phyloP scores from a whole-genome alignment of 768 basidiomycete genomes.

The Chalciporus sphaerocephalus region DNA sequence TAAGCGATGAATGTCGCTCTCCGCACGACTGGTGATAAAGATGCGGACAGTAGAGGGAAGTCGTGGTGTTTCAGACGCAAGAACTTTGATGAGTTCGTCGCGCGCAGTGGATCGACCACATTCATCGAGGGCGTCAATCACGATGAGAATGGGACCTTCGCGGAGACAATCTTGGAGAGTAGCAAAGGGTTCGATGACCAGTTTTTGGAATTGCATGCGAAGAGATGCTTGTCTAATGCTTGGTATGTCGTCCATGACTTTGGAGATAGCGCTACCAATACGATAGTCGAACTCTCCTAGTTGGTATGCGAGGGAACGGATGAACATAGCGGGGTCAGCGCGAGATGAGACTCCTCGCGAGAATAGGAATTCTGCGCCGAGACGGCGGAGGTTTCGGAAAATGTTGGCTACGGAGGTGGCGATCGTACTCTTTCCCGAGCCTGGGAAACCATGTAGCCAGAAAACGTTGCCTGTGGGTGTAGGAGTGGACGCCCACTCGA shows the following conservation, averaged over 20 bases:
- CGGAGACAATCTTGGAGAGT: constrained; percentile 11
- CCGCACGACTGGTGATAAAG: constrained; percentile 33
- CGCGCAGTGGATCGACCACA: constrained; percentile 24
- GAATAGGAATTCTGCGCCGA: constrained; percentile 36
- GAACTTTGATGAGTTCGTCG: constrained; percentile 26
- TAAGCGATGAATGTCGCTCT: constrained; percentile 23
- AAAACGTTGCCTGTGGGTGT: constrained; percentile 19
- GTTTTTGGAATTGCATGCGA: constrained; percentile 31
- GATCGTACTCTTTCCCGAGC: constrained; percentile 36
- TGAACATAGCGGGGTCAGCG: constrained; percentile 27
- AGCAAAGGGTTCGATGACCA: constrained; percentile 32
- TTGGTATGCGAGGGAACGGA: constrained; percentile 35
- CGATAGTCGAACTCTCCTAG: constrained; percentile 32
- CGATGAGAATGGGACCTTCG: constrained; percentile 28
- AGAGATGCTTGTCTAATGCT: constrained; percentile 29
- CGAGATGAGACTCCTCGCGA: constrained; percentile 28
- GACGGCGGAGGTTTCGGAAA: constrained; percentile 29
- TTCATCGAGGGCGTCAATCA: constrained; percentile 37
- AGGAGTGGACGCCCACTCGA: constrained; percentile 25
- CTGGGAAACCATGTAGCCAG: constrained; percentile 35
- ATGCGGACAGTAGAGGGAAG: constrained; percentile 27
- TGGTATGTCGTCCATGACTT: constrained; percentile 23
- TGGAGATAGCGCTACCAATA: constrained; percentile 24
- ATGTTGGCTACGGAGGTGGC: constrained; percentile 34
- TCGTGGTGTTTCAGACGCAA: constrained; percentile 21